Evolutionary conservation across 176 grass and related monocot species (phyloP).

Genomic region (Otatea glauca): DNA sequence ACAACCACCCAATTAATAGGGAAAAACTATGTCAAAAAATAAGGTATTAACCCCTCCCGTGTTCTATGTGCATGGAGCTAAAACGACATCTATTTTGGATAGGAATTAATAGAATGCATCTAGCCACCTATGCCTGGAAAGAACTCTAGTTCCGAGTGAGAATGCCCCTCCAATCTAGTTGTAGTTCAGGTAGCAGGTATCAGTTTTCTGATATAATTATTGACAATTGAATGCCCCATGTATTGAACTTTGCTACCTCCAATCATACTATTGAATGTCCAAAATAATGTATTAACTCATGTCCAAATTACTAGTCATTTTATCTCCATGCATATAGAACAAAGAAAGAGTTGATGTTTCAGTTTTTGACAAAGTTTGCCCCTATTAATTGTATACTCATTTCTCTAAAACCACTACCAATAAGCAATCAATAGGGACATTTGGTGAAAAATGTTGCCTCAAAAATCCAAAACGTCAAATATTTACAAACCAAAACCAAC

Average conservation of each 20-base stretch:
- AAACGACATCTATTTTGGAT: slow-evolving; percentile 3
- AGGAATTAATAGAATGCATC: neutral
- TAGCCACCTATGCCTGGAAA: neutral
- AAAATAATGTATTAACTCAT: neutral
- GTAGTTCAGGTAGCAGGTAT: neutral
- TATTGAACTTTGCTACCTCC: neutral
- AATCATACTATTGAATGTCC: neutral
- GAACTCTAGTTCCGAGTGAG: neutral
- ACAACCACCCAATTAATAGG: neutral
- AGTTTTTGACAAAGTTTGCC: neutral
- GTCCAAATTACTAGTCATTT: neutral
- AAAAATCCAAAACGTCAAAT: neutral
- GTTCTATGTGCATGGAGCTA: neutral
- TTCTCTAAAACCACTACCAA: neutral
- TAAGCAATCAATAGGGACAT: neutral
- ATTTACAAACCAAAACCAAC: neutral
- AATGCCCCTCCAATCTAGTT: slow-evolving; percentile 28
- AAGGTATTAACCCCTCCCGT: neutral
- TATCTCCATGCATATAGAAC: neutral
- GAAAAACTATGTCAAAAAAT: neutral
- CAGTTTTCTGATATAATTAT: neutral
- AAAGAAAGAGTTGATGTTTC: neutral
- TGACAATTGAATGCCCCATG: neutral
- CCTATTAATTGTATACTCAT: neutral
- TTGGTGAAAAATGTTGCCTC: neutral